Evolutionary conservation across 2,329 filamentous ascomycete genomes (phyloP).

Genomic region (Pseudonectria buxi): DNA sequence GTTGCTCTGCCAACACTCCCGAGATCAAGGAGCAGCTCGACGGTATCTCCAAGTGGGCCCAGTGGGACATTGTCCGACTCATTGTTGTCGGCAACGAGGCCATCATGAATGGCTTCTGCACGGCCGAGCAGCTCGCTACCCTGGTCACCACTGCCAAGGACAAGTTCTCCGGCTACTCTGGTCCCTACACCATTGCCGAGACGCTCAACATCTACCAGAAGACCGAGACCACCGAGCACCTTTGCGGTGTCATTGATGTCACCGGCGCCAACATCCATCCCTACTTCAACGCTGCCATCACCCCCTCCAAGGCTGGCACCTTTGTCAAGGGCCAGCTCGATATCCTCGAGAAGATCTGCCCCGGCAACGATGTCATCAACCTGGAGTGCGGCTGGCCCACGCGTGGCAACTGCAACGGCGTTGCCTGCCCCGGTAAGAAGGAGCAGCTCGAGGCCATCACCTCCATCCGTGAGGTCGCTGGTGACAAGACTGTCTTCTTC

Average conservation of each 20-base stretch:
- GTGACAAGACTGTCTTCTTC: slow-evolving; percentile 72
- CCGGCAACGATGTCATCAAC: slow-evolving; percentile 66
- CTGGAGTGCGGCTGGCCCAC: slow-evolving; percentile 90
- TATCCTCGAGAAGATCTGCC: slow-evolving; percentile 64
- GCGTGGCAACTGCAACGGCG: slow-evolving; percentile 61
- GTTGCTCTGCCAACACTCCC: slow-evolving; percentile 49
- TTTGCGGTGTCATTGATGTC: slow-evolving; percentile 72
- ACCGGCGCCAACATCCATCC: slow-evolving; percentile 84
- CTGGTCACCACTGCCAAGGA: slow-evolving; percentile 65
- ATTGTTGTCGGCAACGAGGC: slow-evolving; percentile 89
- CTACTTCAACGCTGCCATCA: slow-evolving; percentile 75
- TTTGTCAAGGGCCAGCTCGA: slow-evolving; percentile 72
- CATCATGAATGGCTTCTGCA: slow-evolving; percentile 66
- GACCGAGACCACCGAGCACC: slow-evolving; percentile 43
- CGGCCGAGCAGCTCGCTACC: slow-evolving; percentile 54
- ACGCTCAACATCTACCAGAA: slow-evolving; percentile 72
- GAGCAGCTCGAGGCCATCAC: slow-evolving; percentile 69
- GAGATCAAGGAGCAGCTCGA: slow-evolving; percentile 67
- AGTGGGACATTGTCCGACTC: slow-evolving; percentile 72
- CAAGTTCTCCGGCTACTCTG: slow-evolving; percentile 66
- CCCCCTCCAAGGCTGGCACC: slow-evolving; percentile 59
- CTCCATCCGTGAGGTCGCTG: slow-evolving; percentile 59
- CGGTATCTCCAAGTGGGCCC: slow-evolving; percentile 63
- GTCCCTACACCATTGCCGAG: slow-evolving; percentile 78
- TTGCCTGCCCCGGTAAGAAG: slow-evolving; percentile 56